phyloP scores from a whole-genome alignment of 225 moss, liverwort and hornwort genomes.

The Antitrichia curtipendula region DNA sequence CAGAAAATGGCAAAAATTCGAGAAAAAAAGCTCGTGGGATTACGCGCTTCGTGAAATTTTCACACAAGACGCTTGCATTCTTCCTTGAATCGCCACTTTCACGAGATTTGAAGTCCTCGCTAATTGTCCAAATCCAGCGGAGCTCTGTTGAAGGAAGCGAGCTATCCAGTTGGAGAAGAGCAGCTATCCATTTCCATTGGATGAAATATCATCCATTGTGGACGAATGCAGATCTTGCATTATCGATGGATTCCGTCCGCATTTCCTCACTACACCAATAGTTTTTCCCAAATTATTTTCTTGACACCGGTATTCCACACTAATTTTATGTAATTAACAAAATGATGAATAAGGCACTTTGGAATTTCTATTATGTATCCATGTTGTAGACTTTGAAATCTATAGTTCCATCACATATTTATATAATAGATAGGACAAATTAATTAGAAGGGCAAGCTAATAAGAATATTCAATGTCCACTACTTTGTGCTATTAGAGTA shows the following conservation, averaged over 20 bases:
- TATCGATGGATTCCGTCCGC: background rate
- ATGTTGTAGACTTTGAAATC: background rate
- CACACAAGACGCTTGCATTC: background rate
- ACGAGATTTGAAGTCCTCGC: background rate
- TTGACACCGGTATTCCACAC: background rate
- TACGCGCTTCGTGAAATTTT: background rate
- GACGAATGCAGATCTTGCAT: background rate
- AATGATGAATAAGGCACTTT: background rate
- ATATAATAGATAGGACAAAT: background rate
- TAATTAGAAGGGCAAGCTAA: background rate
- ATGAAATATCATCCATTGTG: background rate
- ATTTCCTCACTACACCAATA: background rate
- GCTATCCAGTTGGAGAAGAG: background rate
- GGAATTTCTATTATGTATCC: background rate
- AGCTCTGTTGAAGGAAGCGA: background rate
- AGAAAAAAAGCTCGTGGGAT: background rate
- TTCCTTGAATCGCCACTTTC: background rate
- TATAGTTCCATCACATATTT: background rate
- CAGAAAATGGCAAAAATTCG: background rate
- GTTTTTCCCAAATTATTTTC: background rate
- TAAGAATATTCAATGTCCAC: rapidly evolving
- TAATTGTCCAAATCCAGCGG: background rate
- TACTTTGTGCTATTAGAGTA: background rate
- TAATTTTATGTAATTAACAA: background rate
- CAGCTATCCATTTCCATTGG: background rate